phyloP scores from a whole-genome alignment of 1,284 basidiomycete species.

The Sporisorium sorghi region DNA sequence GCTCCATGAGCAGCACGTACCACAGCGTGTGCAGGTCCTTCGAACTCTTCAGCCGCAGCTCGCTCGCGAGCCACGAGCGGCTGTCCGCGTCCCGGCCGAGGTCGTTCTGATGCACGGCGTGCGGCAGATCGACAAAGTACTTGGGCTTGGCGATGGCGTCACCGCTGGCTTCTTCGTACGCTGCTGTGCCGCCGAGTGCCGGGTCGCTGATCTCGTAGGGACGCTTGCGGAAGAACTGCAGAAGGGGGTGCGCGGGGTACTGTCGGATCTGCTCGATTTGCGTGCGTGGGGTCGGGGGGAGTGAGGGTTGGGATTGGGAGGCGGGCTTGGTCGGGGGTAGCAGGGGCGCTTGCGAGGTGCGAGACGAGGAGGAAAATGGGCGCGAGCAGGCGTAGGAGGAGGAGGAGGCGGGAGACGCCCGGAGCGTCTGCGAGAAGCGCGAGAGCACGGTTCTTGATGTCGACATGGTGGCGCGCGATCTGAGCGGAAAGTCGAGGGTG shows the following conservation, averaged over 20 bases:
- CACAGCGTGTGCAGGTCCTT: constrained; percentile 67
- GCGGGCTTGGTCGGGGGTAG: constrained; percentile 41
- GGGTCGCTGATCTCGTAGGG: constrained; percentile 36
- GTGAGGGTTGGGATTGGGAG: constrained; percentile 36
- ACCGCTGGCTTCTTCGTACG: constrained; percentile 30
- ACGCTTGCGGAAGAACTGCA: constrained; percentile 61
- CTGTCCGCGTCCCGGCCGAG: constrained; percentile 45
- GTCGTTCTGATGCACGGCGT: constrained; percentile 44
- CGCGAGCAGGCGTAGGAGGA: too few species aligned
- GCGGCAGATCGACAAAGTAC: constrained; percentile 46
- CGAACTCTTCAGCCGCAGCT: constrained; percentile 62
- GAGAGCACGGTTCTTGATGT: constrained; percentile 21
- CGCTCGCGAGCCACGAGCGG: constrained; percentile 62
- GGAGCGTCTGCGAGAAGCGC: constrained; percentile 34
- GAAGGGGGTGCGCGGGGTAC: constrained; percentile 65
- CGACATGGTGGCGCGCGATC: constrained; percentile 12
- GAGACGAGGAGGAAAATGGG: constrained; percentile 34
- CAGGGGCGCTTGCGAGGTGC: constrained; percentile 37
- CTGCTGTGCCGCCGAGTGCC: constrained; percentile 30
- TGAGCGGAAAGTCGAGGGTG: not conserved
- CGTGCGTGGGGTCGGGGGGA: constrained; percentile 20
- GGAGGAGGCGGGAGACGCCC: constrained; percentile 12
- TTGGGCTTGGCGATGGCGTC: constrained; percentile 21
- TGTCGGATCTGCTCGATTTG: constrained; percentile 47
- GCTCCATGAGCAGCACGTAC: constrained; percentile 66